phyloP scores from a whole-genome alignment of 352 stramenopile species.

The Globisporangium radiosum region DNA sequence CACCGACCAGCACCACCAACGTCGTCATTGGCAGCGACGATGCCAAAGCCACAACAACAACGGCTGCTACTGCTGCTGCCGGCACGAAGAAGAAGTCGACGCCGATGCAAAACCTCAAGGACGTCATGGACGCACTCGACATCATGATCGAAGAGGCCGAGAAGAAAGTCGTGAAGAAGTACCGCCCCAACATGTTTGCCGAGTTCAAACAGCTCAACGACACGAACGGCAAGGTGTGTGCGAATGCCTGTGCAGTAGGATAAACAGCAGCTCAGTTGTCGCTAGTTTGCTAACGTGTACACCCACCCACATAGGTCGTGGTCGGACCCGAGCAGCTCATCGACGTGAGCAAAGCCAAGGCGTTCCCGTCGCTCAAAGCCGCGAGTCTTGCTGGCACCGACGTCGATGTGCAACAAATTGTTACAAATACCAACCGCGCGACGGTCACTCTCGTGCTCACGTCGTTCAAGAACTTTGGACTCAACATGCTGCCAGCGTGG shows the following conservation, averaged over 20 bases:
- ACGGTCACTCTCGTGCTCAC: slow-evolving; percentile 58
- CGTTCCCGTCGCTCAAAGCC: slow-evolving; percentile 49
- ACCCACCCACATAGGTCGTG: slow-evolving; percentile 18
- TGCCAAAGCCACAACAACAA: neutral
- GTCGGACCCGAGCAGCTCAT: slow-evolving; percentile 45
- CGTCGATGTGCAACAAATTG: slow-evolving; percentile 45
- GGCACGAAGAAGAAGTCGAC: slow-evolving; percentile 30
- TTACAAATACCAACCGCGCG: slow-evolving; percentile 34
- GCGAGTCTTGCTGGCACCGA: slow-evolving; percentile 38
- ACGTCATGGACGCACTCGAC: slow-evolving; percentile 69
- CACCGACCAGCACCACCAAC: neutral
- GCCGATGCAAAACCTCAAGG: slow-evolving; percentile 66
- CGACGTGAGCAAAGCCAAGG: slow-evolving; percentile 45
- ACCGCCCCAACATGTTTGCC: slow-evolving; percentile 82
- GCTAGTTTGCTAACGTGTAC: neutral
- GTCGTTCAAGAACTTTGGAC: slow-evolving; percentile 83
- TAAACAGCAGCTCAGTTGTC: no score
- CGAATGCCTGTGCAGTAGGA: no score
- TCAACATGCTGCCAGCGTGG: slow-evolving; percentile 79
- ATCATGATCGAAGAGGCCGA: slow-evolving; percentile 81
- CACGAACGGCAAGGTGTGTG: slow-evolving; percentile 60
- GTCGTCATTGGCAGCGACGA: neutral
- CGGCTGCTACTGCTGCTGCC: neutral
- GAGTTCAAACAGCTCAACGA: slow-evolving; percentile 89
- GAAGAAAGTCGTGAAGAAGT: slow-evolving; percentile 82